Evolutionary conservation across 2,329 filamentous ascomycete genomes (phyloP).

Genomic region (Colletotrichum magnum): DNA sequence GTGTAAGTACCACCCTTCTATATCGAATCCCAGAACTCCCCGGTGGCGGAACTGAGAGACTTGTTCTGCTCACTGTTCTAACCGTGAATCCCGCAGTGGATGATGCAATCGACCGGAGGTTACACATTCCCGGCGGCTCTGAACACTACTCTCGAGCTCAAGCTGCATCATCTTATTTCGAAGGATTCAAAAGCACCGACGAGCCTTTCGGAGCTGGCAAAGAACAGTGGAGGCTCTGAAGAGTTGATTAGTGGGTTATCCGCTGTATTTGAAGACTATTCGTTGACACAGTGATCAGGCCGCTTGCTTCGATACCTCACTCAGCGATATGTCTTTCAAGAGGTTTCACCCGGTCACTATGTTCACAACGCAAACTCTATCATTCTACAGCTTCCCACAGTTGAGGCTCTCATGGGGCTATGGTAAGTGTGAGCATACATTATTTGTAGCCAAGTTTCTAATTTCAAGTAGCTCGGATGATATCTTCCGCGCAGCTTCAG

Average conservation of each 20-base stretch:
- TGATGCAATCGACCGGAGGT: conserved; percentile 17
- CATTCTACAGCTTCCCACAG: not conserved
- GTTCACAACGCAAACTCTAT: conserved; percentile 7
- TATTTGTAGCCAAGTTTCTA: not conserved
- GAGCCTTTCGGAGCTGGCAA: not conserved
- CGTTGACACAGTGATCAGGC: not conserved
- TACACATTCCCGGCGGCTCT: conserved; percentile 4
- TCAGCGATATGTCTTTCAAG: conserved; percentile 7
- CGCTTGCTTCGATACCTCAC: conserved; percentile 10
- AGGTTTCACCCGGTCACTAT: not conserved
- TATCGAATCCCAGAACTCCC: not conserved
- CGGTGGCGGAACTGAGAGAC: not conserved
- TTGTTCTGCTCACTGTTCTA: not conserved
- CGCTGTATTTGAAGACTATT: not conserved
- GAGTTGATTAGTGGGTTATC: not conserved
- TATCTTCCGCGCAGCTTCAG: conserved; percentile 3
- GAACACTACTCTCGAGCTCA: not conserved
- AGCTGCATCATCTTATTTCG: not conserved
- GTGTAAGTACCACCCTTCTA: not conserved
- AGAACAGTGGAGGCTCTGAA: not conserved
- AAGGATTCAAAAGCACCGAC: not conserved
- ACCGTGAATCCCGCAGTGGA: not conserved
- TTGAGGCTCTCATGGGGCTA: conserved; percentile 9
- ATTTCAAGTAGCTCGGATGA: not conserved
- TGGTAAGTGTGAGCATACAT: not conserved